Base-by-base conservation (phyloP, 1,139 yeast genomes). In the Yamadazyma friedrichii region DNA sequence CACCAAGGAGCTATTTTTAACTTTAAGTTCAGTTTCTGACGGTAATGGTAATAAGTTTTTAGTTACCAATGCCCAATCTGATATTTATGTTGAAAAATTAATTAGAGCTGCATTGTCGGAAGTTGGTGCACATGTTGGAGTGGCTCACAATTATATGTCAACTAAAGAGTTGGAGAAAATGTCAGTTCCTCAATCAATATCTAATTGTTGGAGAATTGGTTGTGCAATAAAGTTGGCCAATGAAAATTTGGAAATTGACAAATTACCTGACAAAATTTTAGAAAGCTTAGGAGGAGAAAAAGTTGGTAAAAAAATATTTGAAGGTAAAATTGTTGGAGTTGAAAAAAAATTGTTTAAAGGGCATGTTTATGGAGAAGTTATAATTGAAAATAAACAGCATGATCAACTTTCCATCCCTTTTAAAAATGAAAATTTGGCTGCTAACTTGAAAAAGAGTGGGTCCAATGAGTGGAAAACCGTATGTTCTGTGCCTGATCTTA, bases 181-280 rank as follows among this genome's bases (percentile, higher is more conserved):
- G 46, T 53, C 67, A 3, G 59, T 66, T 25, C 66, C 55, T 36
- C 52, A 61, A 22, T 60, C 75, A 4, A 32, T 69, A 5, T 73
- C 78, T 1, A 50, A 59, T 24, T 69, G 76, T 4, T 74, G 78
- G 79, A 60, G 78, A 54, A 64, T 74, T 40, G 78, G 78, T 2
- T 56, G 70, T 39, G 75, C 75, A 1, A 69, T 73, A 9, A 49
- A 51, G 25, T 51, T 64, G 20, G 70, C 76, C 1, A 55, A 64
- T 33, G 64, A 62, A 38, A 56, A 54, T 8, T 55, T 61, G 17
- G 65, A 67, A 39, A 54, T 70, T 26, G 67, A 63, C 25, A 49
- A 51, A 31, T 52, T 73, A 6, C 67, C 76, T 0, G 51, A 56
- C 8, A 44, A 52, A 26, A 70, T 74, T 15, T 54, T 72, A 11